Percentiles rank a stretch among this genome's conserved stretches.
Conservation (phyloP, 257 asterid genomes). For the Thymus mandschuricus region DNA sequence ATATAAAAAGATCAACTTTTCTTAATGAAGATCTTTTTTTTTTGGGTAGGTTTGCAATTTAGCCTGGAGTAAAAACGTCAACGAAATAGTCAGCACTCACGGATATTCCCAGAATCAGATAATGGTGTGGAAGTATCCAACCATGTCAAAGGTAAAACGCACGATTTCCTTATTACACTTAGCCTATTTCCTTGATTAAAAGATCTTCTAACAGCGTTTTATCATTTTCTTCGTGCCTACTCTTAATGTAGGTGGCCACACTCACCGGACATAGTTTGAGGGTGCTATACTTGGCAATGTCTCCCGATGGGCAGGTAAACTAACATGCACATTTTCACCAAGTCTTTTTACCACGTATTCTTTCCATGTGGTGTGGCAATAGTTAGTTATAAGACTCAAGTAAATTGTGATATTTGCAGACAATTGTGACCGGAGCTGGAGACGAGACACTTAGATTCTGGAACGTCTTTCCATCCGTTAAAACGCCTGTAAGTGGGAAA, state of each 20-base stretch:
- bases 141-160: slow-evolving; percentile 70
- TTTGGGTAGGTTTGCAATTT: slow-evolving; percentile 83
- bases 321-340: background rate
- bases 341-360: no score
- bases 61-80: slow-evolving; percentile 95
- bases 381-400: no score
- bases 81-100: slow-evolving; percentile 96
- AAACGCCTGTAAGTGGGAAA: slow-evolving; percentile 67
- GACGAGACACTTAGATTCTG: slow-evolving; percentile 95
- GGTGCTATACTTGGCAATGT: slow-evolving; percentile 88
- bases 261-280: slow-evolving; percentile 90
- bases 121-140: slow-evolving; percentile 99
- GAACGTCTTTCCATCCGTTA: slow-evolving; percentile 85
- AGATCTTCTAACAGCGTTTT: background rate
- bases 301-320: slow-evolving; percentile 97
- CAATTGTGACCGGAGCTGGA: slow-evolving; percentile 97
- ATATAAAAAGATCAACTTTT: background rate
- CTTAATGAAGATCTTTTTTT: background rate
- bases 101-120: slow-evolving; percentile 97
- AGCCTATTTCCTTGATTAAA: background rate
- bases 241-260: slow-evolving; percentile 71
- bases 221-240: background rate
- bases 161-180: background rate
- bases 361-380: background rate
- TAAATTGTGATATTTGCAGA: slow-evolving; percentile 60